Evolutionary conservation across 345 rosid species (phyloP).

Genomic region (Hypericum androsaemum): DNA sequence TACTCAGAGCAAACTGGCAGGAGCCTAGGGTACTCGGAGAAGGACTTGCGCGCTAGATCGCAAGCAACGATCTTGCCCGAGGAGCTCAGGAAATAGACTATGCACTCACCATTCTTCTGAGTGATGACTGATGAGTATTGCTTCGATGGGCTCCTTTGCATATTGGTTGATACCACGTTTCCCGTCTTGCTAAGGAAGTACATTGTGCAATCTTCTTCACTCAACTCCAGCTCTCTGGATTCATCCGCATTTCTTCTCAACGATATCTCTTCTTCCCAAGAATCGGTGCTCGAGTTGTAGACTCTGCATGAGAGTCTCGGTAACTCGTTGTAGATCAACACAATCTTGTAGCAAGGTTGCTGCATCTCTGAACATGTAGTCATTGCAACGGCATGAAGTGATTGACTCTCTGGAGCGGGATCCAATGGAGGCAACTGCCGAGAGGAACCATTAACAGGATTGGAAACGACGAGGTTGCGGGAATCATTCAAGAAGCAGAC

Average conservation of each 20-base stretch:
- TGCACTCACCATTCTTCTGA: constrained; percentile 36
- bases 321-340: constrained; percentile 55
- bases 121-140: constrained; percentile 66
- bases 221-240: constrained; percentile 21
- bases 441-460: constrained; percentile 58
- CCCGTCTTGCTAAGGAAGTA: constrained; percentile 83
- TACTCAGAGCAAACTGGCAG: constrained; percentile 60
- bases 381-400: constrained; percentile 74
- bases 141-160: constrained; percentile 82
- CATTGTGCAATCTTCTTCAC: constrained; percentile 31
- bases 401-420: constrained; percentile 15
- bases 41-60: constrained; percentile 39
- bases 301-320: constrained; percentile 42
- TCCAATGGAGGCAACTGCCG: constrained; percentile 33
- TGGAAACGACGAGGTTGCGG: constrained; percentile 41
- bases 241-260: constrained; percentile 31
- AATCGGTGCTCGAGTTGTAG: constrained; percentile 36
- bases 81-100: constrained; percentile 63
- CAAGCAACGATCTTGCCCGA: constrained; percentile 59
- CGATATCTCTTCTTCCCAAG: constrained; percentile 45
- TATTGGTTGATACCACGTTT: constrained; percentile 54
- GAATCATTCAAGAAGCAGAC: constrained; percentile 51
- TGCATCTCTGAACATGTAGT: constrained; percentile 15
- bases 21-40: constrained; percentile 63
- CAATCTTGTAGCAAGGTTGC: constrained; percentile 38